Conservation (phyloP, 2,329 filamentous ascomycete species). For the Arthrobotrys musiformis region DNA sequence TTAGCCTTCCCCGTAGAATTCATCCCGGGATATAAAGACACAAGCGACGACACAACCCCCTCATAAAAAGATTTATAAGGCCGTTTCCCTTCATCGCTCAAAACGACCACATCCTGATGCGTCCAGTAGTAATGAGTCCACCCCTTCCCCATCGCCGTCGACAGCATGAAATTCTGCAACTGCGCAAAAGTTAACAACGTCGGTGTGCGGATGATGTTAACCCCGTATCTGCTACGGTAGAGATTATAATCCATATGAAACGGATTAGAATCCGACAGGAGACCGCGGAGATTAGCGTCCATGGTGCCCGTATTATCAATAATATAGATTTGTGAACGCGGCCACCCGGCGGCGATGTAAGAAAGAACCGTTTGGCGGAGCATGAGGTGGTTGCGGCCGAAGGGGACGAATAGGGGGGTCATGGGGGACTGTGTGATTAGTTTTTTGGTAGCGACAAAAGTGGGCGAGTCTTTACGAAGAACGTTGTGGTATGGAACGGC, state of each 20-base stretch:
- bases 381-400: constrained; percentile 69
- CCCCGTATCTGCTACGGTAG: constrained; percentile 66
- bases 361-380: constrained; percentile 69
- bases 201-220: constrained; percentile 67
- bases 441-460: background rate
- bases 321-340: constrained; percentile 69
- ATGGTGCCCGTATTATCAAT: constrained; percentile 71
- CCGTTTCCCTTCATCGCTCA: constrained; percentile 63
- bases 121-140: constrained; percentile 69
- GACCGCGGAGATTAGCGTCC: constrained; percentile 66
- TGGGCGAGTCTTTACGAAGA: background rate
- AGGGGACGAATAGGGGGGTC: constrained; percentile 70
- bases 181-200: constrained; percentile 69
- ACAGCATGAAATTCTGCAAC: constrained; percentile 69
- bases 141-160: constrained; percentile 64
- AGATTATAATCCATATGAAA: constrained; percentile 69
- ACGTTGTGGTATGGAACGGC: constrained; percentile 18
- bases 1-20: background rate
- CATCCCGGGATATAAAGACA: constrained; percentile 12
- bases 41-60: constrained; percentile 57
- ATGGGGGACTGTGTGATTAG: constrained; percentile 41
- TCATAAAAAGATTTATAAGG: constrained; percentile 61
- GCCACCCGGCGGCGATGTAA: constrained; percentile 72
- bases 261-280: constrained; percentile 68
- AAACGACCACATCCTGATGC: constrained; percentile 69